Evolutionary conservation across 139 green algal genomes (phyloP), one percentile per base, ranked within the genome.

Genomic region (Pseudopediastrum boryanum): DNA sequence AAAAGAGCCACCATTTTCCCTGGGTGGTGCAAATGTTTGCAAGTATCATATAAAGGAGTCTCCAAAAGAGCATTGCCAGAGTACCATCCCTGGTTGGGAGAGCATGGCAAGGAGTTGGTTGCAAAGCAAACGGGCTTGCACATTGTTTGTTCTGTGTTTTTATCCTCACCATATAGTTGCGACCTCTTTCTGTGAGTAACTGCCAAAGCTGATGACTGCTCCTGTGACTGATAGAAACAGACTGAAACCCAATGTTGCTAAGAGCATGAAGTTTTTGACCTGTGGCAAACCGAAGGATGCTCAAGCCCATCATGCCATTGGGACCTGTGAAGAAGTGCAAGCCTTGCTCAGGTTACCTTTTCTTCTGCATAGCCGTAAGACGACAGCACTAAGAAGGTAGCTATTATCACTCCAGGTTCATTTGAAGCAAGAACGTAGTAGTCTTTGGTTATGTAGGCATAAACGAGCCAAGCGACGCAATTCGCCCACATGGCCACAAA

Each of bases 401-500:
- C 76, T 27, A 82, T 8, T 21, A 82, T 38, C 8, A 76, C 29
- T 0, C 76, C 76, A 2, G 64, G 64, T 0, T 71, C 46, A 52
- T 82, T 82, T 31, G 76, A 82, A 25, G 51, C 76, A 3, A 82
- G 52, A 5, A 82, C 65, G 39, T 82, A 82, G 3, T 50, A 19
- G 65, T 82, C 76, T 31, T 23, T 31, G 2, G 19, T 82, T 4
- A 82, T 31, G 51, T 71, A 82, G 12, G 76, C 61, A 41, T 82
- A 82, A 29, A 82, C 65, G 39, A 82, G 65, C 76, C 76, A 82
- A 4, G 33, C 76, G 5, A 48, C 38, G 51, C 76, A 82, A 52
- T 82, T 82, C 4, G 76, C 76, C 64, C 51, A 76, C 76, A 82
- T 82, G 0, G 76, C 64, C 38, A 81, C 62, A 23, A 74, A n/a